Base-by-base conservation (phyloP, 1,139 yeast species). In the Sugiyamaella sp. region DNA sequence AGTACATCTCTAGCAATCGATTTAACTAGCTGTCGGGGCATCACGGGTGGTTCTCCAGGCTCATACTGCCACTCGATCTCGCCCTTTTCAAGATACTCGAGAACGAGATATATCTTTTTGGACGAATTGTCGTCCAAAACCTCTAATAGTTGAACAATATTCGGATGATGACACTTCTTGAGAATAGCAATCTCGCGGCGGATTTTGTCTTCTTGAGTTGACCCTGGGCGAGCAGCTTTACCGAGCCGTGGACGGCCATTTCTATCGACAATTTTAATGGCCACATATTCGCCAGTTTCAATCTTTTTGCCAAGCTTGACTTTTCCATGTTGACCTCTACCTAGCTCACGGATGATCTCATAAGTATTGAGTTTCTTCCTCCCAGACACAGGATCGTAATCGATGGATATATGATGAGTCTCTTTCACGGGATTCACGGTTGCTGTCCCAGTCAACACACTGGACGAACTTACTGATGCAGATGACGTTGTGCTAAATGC, bases 281-380 rank as follows among this genome's bases (percentile, higher is more conserved):
- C 99, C 21, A 91, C 98, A 46, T 83, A 75, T 61, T 85, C 87
- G 49, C 83, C 80, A 12, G 86, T 79, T 20, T 81, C 78, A 52
- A 85, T 71, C 67, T 91, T 95, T 57, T 80, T 80, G 0, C 97
- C 99, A 21, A 95, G 77, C 69, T 93, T 95, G 43, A 95, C 99
- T 69, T 90, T 91, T 16, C 99, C 99, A 71, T 93, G 99, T 69
- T 93, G 97, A 10, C 99, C 99, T 48, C 89, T 79, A 2, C 99
- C 99, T 37, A 95, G 77, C 71, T 93, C 98, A 43, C 80, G 76
- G 38, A 91, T 74, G 39, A 95, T 88, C 70, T 93, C 99, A 67
- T 93, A 95, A 0, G 96, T 85, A 71, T 95, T 95, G 58, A 95
- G 77, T 25, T 87, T 84, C 68, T 91, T 88, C 49, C 96, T 80